Evolutionary conservation across 2,329 filamentous ascomycete genomes (phyloP).

Genomic region (Spiromastix sp.): DNA sequence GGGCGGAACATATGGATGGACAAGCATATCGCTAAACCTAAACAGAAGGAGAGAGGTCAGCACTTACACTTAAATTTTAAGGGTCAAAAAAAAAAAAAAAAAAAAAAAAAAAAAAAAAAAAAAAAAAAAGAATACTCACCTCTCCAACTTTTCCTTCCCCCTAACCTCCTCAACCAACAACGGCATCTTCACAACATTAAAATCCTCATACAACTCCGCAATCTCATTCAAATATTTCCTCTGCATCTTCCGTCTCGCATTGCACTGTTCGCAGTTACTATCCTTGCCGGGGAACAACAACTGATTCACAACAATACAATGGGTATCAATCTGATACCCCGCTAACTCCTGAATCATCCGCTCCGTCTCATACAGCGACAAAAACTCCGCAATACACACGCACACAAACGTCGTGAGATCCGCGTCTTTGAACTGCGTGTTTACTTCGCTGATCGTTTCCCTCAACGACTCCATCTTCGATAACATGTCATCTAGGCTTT

Average conservation of each 20-base stretch:
- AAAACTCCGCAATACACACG: constrained; percentile 95
- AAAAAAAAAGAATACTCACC: constrained; percentile 35
- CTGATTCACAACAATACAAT: constrained; percentile 97
- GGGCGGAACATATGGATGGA: constrained; percentile 38
- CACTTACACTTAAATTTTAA: too few relatives aligned
- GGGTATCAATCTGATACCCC: constrained; percentile 88
- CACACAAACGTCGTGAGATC: constrained; percentile 95
- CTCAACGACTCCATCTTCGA: constrained; percentile 89
- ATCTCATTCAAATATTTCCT: constrained; percentile 99
- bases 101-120: too few relatives aligned
- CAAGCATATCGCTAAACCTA: constrained; percentile 41
- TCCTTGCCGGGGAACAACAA: constrained; percentile 80
- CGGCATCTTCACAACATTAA: constrained; percentile 98
- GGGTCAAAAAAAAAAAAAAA: too few relatives aligned
- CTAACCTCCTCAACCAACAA: constrained; percentile 89
- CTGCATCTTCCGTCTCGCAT: constrained; percentile 92
- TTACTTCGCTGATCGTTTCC: constrained; percentile 89
- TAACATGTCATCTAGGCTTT: constrained; percentile 83
- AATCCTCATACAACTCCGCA: constrained; percentile 96
- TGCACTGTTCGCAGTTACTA: constrained; percentile 89
- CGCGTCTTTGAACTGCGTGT: constrained; percentile 95
- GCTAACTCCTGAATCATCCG: constrained; percentile 98
- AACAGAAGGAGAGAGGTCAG: too few relatives aligned
- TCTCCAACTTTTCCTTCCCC: constrained; percentile 87
- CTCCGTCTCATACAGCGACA: constrained; percentile 96